A percentile compares a stretch with the other conserved stretches of the same genome.
phyloP scores from a whole-genome alignment of 805 yeast genomes.

The Yamadazyma laniorum region DNA sequence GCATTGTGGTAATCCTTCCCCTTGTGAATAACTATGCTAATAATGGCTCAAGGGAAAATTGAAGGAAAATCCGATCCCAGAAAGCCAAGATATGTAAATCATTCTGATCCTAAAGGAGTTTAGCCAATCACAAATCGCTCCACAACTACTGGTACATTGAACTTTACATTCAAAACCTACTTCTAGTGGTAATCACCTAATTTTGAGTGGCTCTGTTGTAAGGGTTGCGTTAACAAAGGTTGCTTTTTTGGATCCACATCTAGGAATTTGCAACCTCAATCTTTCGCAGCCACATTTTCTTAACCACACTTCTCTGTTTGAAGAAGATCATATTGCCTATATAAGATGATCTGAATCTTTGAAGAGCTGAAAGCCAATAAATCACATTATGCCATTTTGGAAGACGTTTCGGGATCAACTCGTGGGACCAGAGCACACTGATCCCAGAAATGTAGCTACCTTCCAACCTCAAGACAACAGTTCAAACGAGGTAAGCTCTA shows the following conservation, averaged over 20 bases:
- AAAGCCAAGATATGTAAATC: too few species aligned
- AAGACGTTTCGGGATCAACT: background rate
- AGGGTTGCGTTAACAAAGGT: background rate
- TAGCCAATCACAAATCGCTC: too few species aligned
- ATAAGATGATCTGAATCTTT: background rate
- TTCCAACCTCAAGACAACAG: background rate
- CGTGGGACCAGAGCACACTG: background rate
- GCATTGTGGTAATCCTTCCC: too few species aligned
- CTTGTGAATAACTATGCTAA: too few species aligned
- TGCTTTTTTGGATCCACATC: background rate
- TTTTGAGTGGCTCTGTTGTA: background rate
- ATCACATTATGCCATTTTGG: background rate
- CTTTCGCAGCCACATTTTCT: constrained; percentile 1
- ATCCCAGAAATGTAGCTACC: background rate
- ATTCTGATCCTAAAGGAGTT: too few species aligned
- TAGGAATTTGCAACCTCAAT: background rate
- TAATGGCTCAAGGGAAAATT: too few species aligned
- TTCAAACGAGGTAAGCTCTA: background rate
- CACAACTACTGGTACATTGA: too few species aligned
- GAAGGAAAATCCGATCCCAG: too few species aligned
- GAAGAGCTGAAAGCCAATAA: too few species aligned
- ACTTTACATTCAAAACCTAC: too few species aligned
- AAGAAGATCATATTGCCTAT: background rate
- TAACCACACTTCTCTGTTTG: background rate
- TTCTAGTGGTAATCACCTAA: background rate